Conservation (phyloP, 1,139 yeast genomes). For the Protomyces inouyei region DNA sequence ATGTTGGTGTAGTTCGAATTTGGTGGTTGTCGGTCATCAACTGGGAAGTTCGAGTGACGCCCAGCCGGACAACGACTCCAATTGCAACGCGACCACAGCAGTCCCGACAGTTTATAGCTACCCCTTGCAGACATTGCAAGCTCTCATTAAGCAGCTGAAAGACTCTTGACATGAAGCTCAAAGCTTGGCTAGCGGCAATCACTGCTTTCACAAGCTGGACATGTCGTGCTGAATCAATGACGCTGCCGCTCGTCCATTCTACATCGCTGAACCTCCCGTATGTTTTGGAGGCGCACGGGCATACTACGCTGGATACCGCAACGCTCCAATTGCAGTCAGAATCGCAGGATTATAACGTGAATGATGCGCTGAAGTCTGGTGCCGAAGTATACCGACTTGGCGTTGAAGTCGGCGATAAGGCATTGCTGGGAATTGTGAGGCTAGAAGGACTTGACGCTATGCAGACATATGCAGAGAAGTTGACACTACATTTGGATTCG, state of each 20-base stretch:
- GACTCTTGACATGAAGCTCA: neutral
- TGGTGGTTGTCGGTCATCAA: too few species aligned
- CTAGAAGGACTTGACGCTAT: neutral
- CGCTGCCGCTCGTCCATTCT: neutral
- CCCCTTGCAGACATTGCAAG: too few species aligned
- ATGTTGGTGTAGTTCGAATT: too few species aligned
- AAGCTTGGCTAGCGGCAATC: neutral
- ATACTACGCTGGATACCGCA: neutral
- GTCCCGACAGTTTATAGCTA: too few species aligned
- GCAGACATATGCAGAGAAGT: neutral
- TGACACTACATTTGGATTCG: constrained; percentile 1
- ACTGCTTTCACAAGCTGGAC: neutral
- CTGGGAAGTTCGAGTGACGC: too few species aligned
- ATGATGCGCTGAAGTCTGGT: constrained; percentile 24
- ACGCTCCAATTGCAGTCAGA: neutral
- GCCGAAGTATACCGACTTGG: constrained; percentile 3
- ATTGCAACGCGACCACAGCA: too few species aligned
- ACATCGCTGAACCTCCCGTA: neutral
- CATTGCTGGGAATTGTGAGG: neutral
- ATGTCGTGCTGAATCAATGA: neutral
- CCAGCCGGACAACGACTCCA: too few species aligned
- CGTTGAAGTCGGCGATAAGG: neutral
- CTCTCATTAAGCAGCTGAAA: too few species aligned
- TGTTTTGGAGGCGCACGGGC: neutral
- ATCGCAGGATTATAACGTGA: neutral